A percentile compares a stretch with the other conserved stretches of the same genome.
These are phyloP conservation scores for Camptophora hylomeconis DNA, from an alignment of 2,329 filamentous ascomycete species.

Conservation along the genomic window DNA sequence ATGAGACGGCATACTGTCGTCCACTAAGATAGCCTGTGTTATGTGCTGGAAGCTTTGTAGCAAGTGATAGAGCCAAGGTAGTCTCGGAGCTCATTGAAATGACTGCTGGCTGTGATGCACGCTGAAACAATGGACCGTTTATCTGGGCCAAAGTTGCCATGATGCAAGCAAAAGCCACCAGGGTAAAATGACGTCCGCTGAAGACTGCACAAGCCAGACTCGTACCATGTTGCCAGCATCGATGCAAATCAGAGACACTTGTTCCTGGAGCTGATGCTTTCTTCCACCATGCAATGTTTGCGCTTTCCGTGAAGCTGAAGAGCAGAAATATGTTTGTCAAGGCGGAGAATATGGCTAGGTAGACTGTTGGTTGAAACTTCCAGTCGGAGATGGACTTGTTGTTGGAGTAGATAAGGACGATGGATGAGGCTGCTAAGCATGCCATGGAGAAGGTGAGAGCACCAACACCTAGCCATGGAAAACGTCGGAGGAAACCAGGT, in stretches of 20 bases:
- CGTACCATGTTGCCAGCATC: slow-evolving; percentile 6
- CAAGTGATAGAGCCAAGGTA: slow-evolving; percentile 1
- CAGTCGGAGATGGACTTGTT: slow-evolving; percentile 2
- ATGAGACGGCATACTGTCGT: slow-evolving; percentile 1
- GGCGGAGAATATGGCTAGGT: slow-evolving; percentile 5
- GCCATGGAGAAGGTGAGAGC: background rate
- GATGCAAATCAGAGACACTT: slow-evolving; percentile 6
- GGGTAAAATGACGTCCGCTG: slow-evolving; percentile 4
- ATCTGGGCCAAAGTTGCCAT: slow-evolving; percentile 4
- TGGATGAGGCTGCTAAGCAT: background rate
- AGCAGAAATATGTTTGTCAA: slow-evolving; percentile 4
- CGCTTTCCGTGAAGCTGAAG: slow-evolving; percentile 3
- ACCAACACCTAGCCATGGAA: slow-evolving; percentile 1
- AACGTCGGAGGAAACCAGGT: background rate
- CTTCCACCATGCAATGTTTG: slow-evolving; percentile 6
- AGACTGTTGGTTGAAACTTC: slow-evolving; percentile 7
- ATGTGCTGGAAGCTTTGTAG: slow-evolving; percentile 1
- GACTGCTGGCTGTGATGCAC: slow-evolving; percentile 1
- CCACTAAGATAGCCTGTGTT: background rate
- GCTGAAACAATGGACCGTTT: slow-evolving; percentile 8
- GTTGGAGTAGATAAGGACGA: slow-evolving; percentile 4
- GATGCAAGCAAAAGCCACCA: slow-evolving; percentile 6
- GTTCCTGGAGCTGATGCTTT: slow-evolving; percentile 1
- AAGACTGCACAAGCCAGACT: slow-evolving; percentile 3
- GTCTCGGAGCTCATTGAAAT: background rate